Evolutionary conservation across 78 protist species (phyloP).

Genomic region (Cavenderia fasciculata): DNA sequence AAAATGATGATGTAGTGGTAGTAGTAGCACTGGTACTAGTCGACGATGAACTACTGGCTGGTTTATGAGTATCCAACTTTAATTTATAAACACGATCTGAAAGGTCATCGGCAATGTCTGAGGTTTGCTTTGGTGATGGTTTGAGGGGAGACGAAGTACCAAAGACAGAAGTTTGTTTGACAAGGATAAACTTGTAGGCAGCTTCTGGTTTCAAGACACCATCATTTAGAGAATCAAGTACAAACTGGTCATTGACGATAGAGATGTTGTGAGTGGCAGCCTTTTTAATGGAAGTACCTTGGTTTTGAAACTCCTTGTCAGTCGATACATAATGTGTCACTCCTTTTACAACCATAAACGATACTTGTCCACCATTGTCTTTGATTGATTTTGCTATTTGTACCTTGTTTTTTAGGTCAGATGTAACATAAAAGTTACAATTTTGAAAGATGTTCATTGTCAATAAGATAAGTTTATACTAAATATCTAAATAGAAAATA

Average conservation of each 20-base stretch:
- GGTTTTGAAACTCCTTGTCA: conserved; percentile 3
- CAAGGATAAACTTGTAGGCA: not conserved
- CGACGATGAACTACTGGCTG: no score
- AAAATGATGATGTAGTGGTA: not conserved
- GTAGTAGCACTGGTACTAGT: no score
- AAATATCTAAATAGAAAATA: no score
- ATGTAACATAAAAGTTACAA: conserved; percentile 23
- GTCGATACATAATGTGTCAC: conserved; percentile 16
- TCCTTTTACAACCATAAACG: conserved; percentile 16
- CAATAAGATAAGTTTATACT: no score
- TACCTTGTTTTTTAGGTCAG: conserved; percentile 10
- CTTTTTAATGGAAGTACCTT: conserved; percentile 19
- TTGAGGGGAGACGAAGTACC: not conserved
- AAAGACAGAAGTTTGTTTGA: not conserved
- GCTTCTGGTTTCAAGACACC: not conserved
- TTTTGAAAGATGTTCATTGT: not conserved
- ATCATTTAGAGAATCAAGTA: not conserved
- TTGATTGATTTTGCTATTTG: conserved; percentile 12
- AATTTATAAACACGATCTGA: no score
- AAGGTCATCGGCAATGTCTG: no score
- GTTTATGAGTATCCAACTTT: no score
- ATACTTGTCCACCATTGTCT: conserved; percentile 48
- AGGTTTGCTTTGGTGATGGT: no score
- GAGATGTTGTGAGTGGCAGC: not conserved
- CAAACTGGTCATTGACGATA: conserved; percentile 14